A percentile compares a stretch with the other conserved stretches of the same genome.
phyloP scores from a whole-genome alignment of 495 filamentous ascomycete species.

The Tuber melanosporum region DNA sequence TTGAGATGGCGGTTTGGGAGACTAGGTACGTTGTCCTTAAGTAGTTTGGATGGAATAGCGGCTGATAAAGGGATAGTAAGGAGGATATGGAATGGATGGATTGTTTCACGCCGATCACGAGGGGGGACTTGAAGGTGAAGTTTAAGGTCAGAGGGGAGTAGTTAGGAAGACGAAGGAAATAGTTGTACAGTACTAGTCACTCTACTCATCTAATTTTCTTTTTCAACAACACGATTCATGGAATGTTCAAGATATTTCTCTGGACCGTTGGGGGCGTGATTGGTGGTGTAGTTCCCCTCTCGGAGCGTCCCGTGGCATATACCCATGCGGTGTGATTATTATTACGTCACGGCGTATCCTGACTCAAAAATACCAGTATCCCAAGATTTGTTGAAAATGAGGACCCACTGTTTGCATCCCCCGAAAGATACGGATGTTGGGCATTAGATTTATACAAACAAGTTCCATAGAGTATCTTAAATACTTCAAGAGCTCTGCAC shows the following conservation, averaged over 20 bases:
- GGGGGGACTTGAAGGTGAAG: not conserved
- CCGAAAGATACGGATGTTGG: too few species aligned
- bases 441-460: too few species aligned
- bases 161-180: not conserved
- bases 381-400: too few species aligned
- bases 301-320: too few species aligned
- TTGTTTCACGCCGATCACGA: constrained; percentile 5
- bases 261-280: not conserved
- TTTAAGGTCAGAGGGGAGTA: not conserved
- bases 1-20: constrained; percentile 12
- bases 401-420: too few species aligned
- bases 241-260: not conserved
- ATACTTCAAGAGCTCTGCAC: too few species aligned
- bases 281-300: not conserved
- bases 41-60: not conserved
- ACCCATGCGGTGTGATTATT: not conserved
- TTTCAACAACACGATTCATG: not conserved
- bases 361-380: too few species aligned
- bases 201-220: not conserved
- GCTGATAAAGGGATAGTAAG: constrained; percentile 8
- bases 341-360: not conserved
- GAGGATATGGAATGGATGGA: constrained; percentile 24
- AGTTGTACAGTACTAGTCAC: not conserved
- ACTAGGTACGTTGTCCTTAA: constrained; percentile 4
- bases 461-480: too few species aligned